Conservation (phyloP, 2,329 filamentous ascomycete species). For the Cadophora sp. region DNA sequence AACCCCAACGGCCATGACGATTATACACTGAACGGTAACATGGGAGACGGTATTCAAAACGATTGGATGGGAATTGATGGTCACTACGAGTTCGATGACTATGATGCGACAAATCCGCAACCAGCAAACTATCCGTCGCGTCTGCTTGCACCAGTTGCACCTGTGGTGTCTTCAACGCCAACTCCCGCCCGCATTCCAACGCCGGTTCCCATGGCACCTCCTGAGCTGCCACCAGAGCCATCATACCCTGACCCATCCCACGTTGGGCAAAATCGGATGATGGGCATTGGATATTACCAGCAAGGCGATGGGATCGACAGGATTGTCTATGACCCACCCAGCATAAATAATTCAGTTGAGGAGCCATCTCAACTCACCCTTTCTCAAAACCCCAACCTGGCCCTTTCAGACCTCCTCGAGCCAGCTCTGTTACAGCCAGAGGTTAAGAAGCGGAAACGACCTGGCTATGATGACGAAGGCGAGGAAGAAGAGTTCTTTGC, state of each 20-base stretch:
- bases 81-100: slow-evolving; percentile 37
- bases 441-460: slow-evolving; percentile 37
- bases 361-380: slow-evolving; percentile 21
- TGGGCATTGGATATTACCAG: slow-evolving; percentile 44
- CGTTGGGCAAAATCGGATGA: slow-evolving; percentile 38
- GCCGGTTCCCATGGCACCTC: slow-evolving; percentile 29
- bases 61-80: slow-evolving; percentile 30
- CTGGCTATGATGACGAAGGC: slow-evolving; percentile 32
- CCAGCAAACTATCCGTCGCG: slow-evolving; percentile 35
- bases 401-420: slow-evolving; percentile 39
- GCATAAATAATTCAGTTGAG: slow-evolving; percentile 27
- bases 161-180: slow-evolving; percentile 31
- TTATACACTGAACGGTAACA: slow-evolving; percentile 18
- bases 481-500: slow-evolving; percentile 41
- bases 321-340: slow-evolving; percentile 43
- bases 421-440: slow-evolving; percentile 27
- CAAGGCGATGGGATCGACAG: slow-evolving; percentile 40
- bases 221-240: slow-evolving; percentile 25
- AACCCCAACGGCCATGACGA: slow-evolving; percentile 22
- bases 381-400: slow-evolving; percentile 33
- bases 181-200: slow-evolving; percentile 21
- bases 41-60: slow-evolving; percentile 18
- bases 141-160: slow-evolving; percentile 35
- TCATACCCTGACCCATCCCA: slow-evolving; percentile 39
- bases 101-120: slow-evolving; percentile 30